Evolutionary conservation across 306 rosid genomes (phyloP).

Genomic region (Inga leiocalycina): DNA sequence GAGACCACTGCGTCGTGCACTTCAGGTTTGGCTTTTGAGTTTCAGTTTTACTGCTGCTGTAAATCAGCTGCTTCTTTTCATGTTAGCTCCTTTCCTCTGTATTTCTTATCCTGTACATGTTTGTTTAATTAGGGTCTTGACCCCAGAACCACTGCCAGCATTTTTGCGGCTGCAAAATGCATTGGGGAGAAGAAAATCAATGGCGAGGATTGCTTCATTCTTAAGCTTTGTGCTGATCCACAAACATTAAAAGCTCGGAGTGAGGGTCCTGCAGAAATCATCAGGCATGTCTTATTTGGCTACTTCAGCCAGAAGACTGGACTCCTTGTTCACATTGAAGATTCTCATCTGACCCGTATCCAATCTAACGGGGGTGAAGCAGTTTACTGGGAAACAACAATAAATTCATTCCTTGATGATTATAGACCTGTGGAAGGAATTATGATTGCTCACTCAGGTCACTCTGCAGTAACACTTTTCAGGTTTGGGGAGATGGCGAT

Average conservation of each 20-base stretch:
- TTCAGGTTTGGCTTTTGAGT: conserved; percentile 60
- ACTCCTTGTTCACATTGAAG: conserved; percentile 93
- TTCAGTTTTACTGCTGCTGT: background rate
- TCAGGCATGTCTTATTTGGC: conserved; percentile 92
- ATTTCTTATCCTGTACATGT: background rate
- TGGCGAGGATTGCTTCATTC: conserved; percentile 97
- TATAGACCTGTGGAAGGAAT: conserved; percentile 96
- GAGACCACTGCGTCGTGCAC: conserved; percentile 94
- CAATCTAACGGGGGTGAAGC: conserved; percentile 89
- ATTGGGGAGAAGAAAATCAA: conserved; percentile 90
- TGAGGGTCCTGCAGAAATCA: conserved; percentile 97
- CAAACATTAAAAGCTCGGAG: conserved; percentile 88
- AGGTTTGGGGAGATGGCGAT: conserved; percentile 97
- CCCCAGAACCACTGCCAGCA: conserved; percentile 89
- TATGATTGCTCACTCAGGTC: conserved; percentile 97
- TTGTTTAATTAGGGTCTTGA: conserved; percentile 80
- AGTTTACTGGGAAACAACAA: conserved; percentile 98
- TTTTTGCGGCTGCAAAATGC: conserved; percentile 87
- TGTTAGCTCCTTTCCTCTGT: conserved; percentile 2
- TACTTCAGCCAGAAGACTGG: conserved; percentile 98
- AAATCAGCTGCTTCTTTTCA: background rate
- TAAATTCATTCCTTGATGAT: conserved; percentile 92
- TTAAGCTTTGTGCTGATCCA: conserved; percentile 91
- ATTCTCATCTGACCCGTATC: conserved; percentile 94
- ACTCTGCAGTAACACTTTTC: conserved; percentile 91